A percentile compares a stretch with the other conserved stretches of the same genome.
Conservation (phyloP, 352 stramenopile species). For the Thalassiosira livingstoniorum region DNA sequence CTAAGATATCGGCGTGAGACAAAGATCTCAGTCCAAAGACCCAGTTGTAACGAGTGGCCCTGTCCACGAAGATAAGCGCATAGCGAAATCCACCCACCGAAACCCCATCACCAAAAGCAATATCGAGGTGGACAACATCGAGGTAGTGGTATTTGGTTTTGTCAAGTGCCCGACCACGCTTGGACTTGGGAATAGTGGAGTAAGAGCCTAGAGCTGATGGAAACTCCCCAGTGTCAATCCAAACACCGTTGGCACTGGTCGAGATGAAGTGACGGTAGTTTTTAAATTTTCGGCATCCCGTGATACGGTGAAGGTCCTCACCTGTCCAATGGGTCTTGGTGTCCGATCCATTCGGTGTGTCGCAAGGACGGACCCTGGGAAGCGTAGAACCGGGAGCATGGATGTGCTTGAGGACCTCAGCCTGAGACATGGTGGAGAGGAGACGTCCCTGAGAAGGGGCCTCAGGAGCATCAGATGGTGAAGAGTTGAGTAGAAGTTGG, state of each 20-base stretch:
- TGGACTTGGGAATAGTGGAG: background rate
- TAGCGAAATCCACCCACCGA: conserved; percentile 13
- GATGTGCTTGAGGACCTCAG: too few relatives aligned
- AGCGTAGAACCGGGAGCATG: too few relatives aligned
- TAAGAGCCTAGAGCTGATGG: background rate
- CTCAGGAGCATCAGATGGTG: too few relatives aligned
- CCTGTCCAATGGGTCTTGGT: background rate
- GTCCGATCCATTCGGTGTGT: background rate
- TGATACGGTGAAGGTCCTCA: background rate
- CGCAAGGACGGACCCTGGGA: background rate
- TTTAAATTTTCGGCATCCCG: background rate
- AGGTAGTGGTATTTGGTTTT: background rate
- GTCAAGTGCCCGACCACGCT: background rate
- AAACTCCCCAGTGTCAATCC: background rate
- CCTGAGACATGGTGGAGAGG: too few relatives aligned
- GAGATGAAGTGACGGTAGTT: background rate
- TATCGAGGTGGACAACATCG: conserved; percentile 28
- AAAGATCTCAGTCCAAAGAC: conserved; percentile 16
- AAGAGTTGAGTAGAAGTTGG: too few relatives aligned
- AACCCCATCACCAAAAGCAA: conserved; percentile 25
- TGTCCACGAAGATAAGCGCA: conserved; percentile 28
- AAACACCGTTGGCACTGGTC: background rate
- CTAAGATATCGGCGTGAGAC: conserved; percentile 12
- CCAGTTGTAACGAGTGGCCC: conserved; percentile 14
- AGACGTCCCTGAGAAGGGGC: too few relatives aligned